These are phyloP conservation scores for Solanum arcanum DNA, from an alignment of 257 asterid genomes.

Conservation along the genomic window DNA sequence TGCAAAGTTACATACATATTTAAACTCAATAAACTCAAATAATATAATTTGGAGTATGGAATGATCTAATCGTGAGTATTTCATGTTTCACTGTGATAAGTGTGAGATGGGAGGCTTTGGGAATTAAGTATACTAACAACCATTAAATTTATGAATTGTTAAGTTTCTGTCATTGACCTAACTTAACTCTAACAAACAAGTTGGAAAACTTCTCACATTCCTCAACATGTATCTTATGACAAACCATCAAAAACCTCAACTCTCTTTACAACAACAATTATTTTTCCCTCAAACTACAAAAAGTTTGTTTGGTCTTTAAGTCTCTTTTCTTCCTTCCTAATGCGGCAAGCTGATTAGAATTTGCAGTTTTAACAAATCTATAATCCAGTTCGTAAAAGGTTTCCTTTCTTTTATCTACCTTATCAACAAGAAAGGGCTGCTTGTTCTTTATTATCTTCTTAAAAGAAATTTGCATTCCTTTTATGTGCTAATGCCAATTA, in stretches of 20 bases:
- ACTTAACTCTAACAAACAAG: slow-evolving; percentile 34
- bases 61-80: no score
- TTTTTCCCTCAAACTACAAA: not conserved
- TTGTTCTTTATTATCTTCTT: not conserved
- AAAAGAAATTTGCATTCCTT: not conserved
- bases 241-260: slow-evolving; percentile 26
- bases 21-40: no score
- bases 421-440: not conserved
- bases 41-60: no score
- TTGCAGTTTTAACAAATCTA: not conserved
- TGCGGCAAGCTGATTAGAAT: not conserved
- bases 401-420: not conserved
- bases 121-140: not conserved
- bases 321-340: not conserved
- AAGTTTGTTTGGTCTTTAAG: not conserved
- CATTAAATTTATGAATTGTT: slow-evolving; percentile 27
- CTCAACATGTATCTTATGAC: slow-evolving; percentile 45
- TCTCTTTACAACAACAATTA: not conserved
- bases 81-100: no score
- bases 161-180: slow-evolving; percentile 59
- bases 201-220: slow-evolving; percentile 44
- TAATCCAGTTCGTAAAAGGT: not conserved
- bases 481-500: not conserved
- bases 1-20: no score
- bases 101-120: no score